These are phyloP conservation scores for Talaromyces sp. DNA, from an alignment of 2,329 filamentous ascomycete genomes.

Conservation along the genomic window DNA sequence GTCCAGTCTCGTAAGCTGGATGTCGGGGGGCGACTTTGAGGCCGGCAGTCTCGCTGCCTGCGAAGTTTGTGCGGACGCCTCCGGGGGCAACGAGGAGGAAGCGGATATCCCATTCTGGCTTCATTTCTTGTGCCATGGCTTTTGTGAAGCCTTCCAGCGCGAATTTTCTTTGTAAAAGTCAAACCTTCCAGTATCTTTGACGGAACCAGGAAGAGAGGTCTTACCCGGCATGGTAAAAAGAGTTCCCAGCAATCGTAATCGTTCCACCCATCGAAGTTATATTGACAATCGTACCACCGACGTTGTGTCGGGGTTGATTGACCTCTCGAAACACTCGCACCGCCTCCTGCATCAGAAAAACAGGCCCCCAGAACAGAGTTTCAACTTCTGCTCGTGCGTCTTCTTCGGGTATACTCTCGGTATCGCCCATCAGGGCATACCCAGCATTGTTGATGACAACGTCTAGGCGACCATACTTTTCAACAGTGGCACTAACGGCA, in stretches of 20 bases:
- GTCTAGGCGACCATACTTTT: slow-evolving; percentile 38
- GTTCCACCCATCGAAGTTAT: slow-evolving; percentile 24
- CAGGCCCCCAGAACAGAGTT: slow-evolving; percentile 37
- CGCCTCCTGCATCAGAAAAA: slow-evolving; percentile 37
- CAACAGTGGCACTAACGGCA: slow-evolving; percentile 33
- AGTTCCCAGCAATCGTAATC: slow-evolving; percentile 22
- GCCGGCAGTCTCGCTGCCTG: not conserved
- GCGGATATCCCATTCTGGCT: slow-evolving; percentile 43
- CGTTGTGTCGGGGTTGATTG: slow-evolving; percentile 22
- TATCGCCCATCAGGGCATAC: slow-evolving; percentile 23
- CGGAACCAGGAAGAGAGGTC: not conserved
- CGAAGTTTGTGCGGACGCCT: slow-evolving; percentile 17
- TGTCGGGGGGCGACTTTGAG: slow-evolving; percentile 1
- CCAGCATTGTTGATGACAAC: slow-evolving; percentile 26
- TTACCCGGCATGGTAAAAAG: slow-evolving; percentile 23
- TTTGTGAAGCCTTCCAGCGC: slow-evolving; percentile 50
- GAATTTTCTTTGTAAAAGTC: slow-evolving; percentile 35
- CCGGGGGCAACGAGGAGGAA: slow-evolving; percentile 25
- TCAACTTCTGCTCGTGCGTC: slow-evolving; percentile 21
- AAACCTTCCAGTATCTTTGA: not conserved
- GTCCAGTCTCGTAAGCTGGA: slow-evolving; percentile 7
- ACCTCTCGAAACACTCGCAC: slow-evolving; percentile 39
- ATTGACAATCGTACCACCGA: slow-evolving; percentile 23
- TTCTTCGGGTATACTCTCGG: slow-evolving; percentile 21
- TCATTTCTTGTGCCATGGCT: slow-evolving; percentile 44